Evolutionary conservation across 2,329 filamentous ascomycete genomes (phyloP).

Genomic region (Tolypocladium cylindrosporum): DNA sequence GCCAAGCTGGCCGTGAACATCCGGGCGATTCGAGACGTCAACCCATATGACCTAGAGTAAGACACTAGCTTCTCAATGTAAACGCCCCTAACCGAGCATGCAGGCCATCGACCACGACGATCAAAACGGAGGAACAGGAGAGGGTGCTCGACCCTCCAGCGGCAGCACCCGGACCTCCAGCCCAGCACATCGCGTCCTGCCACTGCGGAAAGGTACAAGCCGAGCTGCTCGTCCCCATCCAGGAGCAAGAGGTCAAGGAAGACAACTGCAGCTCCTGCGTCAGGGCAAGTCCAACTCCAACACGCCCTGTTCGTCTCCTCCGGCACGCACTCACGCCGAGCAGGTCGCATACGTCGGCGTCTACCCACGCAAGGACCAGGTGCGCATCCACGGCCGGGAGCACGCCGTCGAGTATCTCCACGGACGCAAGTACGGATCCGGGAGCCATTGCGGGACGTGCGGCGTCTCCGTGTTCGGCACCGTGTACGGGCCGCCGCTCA

Average conservation of each 20-base stretch:
- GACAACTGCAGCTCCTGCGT: conserved; percentile 24
- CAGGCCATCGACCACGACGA: not conserved
- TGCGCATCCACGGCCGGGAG: conserved; percentile 14
- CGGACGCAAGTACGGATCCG: conserved; percentile 10
- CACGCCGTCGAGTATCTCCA: conserved; percentile 15
- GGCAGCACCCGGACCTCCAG: not conserved
- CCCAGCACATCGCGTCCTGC: conserved; percentile 13
- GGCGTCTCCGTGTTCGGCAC: conserved; percentile 17
- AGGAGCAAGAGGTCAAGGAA: conserved; percentile 30
- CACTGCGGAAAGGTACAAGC: conserved; percentile 15
- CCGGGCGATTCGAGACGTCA: conserved; percentile 11
- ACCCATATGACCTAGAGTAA: conserved; percentile 14
- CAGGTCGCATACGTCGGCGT: conserved; percentile 17
- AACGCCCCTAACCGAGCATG: not conserved
- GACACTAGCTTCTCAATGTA: not conserved
- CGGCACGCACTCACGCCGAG: not conserved
- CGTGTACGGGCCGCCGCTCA: conserved; percentile 18
- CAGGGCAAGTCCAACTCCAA: conserved; percentile 11
- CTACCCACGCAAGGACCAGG: conserved; percentile 17
- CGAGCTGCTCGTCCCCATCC: conserved; percentile 16
- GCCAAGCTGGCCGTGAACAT: conserved; percentile 14
- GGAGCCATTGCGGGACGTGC: conserved; percentile 15
- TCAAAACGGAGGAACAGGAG: not conserved
- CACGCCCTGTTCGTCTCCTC: not conserved
- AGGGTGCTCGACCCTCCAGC: not conserved